Evolutionary conservation across 306 rosid species (phyloP), one percentile per base, ranked within the genome.

Genomic region (Urtica urens): DNA sequence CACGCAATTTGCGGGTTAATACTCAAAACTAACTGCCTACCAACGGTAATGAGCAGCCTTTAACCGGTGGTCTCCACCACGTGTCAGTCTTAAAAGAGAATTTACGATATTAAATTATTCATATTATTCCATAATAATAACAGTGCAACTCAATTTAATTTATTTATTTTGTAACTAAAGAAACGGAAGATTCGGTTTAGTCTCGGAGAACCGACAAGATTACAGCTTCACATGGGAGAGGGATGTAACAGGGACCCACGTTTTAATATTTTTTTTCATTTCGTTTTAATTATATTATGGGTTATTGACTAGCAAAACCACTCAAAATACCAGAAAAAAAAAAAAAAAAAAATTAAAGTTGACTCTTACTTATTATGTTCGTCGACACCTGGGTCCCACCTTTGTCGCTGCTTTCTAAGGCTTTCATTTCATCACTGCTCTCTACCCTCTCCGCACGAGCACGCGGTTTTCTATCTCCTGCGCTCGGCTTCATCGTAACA

Each of bases 171-270:
- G 34, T 27, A 30, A 24, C 13, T 23, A 7, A 25, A 39, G 8
- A 54, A 7, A 9, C 3, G 6, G 22, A 22, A 6, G 27, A 10
- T 6, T 49, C 51, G 16, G n/a, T n/a, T 26, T 31, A 4, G 7
- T 6, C 19, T 22, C 6, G n/a, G 23, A 44, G 8, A 49, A 55
- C 66, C 58, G 75, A 79, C 83, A 64, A 48, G 7, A 38, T 49
- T 62, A 67, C 76, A 76, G 3, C 42, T 47, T 67, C 78, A 70
- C 80, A 64, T 82, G 82, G 33, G 8, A 33, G 8, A 51, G 10
- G 2, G 2, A 57, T 27, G 10, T 19, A 3, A 55, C 55, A 57
- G 68, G 70, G 1, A 27, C 54, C 59, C 66, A 13, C 30, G 20
- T 35, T 59, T 23, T 18, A 49, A 58, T 16, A 55, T 15, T 30